Percentiles rank a stretch among this genome's conserved stretches.
phyloP scores from a whole-genome alignment of 345 rosid species.

The Pistacia integerrima region DNA sequence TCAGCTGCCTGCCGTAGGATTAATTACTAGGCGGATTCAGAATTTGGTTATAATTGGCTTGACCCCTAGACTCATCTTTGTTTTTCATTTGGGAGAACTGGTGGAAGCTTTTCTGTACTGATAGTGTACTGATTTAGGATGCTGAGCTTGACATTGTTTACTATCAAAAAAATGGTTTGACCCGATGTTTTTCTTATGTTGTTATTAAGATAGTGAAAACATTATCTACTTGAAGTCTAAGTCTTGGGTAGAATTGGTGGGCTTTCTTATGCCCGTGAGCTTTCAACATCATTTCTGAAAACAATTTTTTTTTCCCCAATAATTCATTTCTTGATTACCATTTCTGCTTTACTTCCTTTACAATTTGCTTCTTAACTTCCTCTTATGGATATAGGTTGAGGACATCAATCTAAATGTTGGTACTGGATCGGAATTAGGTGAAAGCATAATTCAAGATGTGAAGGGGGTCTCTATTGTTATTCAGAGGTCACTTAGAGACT shows the following conservation, averaged over 20 bases:
- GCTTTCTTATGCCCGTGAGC: background rate
- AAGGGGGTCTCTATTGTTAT: constrained; percentile 86
- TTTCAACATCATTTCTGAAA: background rate
- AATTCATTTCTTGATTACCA: background rate
- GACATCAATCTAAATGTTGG: constrained; percentile 96
- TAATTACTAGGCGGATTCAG: constrained; percentile 8
- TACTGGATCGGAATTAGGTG: constrained; percentile 71
- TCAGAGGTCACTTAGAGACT: constrained; percentile 83
- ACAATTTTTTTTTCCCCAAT: background rate
- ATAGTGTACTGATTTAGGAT: too few relatives aligned
- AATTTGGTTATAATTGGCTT: constrained; percentile 1
- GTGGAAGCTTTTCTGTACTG: background rate
- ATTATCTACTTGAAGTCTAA: background rate
- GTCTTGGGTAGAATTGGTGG: background rate
- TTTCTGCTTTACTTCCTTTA: background rate
- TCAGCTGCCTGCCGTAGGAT: background rate
- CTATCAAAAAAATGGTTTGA: background rate
- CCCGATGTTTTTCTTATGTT: background rate
- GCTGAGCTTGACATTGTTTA: background rate
- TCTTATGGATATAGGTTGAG: constrained; percentile 54
- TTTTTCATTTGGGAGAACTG: background rate
- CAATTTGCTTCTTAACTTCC: background rate
- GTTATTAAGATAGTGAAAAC: constrained; percentile 1
- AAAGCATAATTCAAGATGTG: constrained; percentile 89
- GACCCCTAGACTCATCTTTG: background rate